A percentile compares a stretch with the other conserved stretches of the same genome.
Evolutionary conservation across 208 protist genomes (phyloP).

Genomic region (Leishmania tropica): DNA sequence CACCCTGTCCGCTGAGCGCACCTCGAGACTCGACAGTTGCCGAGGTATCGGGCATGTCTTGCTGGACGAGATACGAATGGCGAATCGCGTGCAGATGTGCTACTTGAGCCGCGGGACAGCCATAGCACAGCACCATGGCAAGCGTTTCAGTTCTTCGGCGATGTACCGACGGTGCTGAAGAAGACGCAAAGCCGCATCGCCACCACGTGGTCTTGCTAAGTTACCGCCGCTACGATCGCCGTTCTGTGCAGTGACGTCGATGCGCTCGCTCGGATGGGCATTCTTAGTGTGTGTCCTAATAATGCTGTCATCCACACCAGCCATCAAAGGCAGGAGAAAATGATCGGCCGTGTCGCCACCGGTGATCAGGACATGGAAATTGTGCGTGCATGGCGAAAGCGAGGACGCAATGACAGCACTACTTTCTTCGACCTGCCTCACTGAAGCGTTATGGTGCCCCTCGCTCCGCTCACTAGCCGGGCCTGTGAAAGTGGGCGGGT

Average conservation of each 20-base stretch:
- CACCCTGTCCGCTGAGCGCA: background rate
- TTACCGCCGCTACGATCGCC: background rate
- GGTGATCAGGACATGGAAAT: slow-evolving; percentile 11
- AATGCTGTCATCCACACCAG: background rate
- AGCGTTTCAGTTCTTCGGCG: background rate
- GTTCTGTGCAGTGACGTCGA: background rate
- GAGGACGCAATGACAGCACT: background rate
- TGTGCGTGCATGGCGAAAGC: background rate
- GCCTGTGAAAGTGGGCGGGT: background rate
- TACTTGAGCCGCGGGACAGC: slow-evolving; percentile 14
- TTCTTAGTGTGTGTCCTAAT: too few species aligned
- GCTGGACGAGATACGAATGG: background rate
- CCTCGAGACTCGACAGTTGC: too few species aligned
- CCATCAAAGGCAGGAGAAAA: slow-evolving; percentile 4
- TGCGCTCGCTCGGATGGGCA: background rate
- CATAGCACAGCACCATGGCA: slow-evolving; percentile 16
- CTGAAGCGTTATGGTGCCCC: background rate
- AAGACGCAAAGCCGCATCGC: background rate
- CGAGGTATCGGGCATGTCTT: background rate
- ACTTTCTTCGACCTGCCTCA: background rate
- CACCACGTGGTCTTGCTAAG: background rate
- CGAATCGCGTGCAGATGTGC: background rate
- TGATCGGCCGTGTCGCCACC: slow-evolving; percentile 11
- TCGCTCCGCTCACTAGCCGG: background rate
- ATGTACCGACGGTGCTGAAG: background rate